Evolutionary conservation across 495 filamentous ascomycete species (phyloP), one percentile per base, ranked within the genome.

Genomic region (Lindgomyces ingoldianus): DNA sequence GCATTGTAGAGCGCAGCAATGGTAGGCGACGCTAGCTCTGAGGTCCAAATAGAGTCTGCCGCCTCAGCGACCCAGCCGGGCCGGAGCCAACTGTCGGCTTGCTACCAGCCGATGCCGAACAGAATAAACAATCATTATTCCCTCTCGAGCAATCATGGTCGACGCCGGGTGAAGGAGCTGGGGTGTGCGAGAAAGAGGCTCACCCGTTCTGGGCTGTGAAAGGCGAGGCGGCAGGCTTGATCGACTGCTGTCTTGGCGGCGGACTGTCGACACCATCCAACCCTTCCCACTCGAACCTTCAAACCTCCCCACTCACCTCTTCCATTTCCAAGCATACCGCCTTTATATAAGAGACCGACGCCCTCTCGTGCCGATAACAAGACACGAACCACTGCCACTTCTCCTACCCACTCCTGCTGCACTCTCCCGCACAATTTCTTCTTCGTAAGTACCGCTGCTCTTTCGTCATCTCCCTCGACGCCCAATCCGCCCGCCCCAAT

Each of bases 361-460:
- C 33, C 33, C 57, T 52, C 54, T 53, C 27, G 18, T 26, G 42
- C 62, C 26, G 42, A 22, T n/a, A 11, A 24, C 36, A 9, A 11
- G 47, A 42, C 41, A 30, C 16, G 14, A 39, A 39, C 56, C 18
- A 41, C 42, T 44, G 24, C 64, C 49, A 12, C 14, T 39, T 50
- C 39, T 21, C 52, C 39, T 57, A 44, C 21, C 27, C 39, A 56
- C 16, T 21, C 52, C 27, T 48, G 18, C 16, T 36, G 9, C 41
- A 2, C 49, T 44, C 24, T 44, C 46, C 21, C 18, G 24, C 41
- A 12, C 6, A 39, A 39, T 29, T 26, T 24, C 29, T 18, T 25
- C 29, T 45, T 8, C 42, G 64, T 67, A 67, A 67, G 64, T 67
- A 36, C 44, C 45, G 26, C 57, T 52, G 47, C 56, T 60, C 64